Percentiles rank a stretch among this genome's conserved stretches.
phyloP scores from a whole-genome alignment of 257 asterid genomes.

The Pogostemon cablin region DNA sequence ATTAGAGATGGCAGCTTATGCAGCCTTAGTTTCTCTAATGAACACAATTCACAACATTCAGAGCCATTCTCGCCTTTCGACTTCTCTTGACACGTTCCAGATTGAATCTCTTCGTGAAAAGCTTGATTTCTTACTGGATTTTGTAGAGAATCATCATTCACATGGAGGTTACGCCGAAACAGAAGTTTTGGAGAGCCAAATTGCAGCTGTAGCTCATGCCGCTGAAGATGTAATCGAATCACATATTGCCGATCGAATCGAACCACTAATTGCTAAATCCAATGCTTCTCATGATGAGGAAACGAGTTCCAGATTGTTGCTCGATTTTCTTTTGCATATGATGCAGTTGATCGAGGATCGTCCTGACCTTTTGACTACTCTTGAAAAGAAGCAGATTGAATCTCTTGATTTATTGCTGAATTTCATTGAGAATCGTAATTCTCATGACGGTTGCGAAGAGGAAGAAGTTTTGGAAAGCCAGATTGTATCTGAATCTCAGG shows the following conservation, averaged over 20 bases:
- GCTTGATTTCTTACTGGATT: neutral
- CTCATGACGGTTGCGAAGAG: neutral
- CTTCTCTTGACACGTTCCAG: neutral
- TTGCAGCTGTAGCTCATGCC: neutral
- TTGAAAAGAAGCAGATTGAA: neutral
- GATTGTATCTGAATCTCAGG: too few relatives aligned
- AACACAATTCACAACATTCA: neutral
- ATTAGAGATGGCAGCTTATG: neutral
- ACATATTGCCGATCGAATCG: neutral
- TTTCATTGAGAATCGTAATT: neutral
- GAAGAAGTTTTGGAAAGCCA: neutral
- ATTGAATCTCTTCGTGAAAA: neutral
- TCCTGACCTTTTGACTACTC: neutral
- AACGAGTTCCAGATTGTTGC: neutral
- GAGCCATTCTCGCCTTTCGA: neutral
- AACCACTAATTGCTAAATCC: neutral
- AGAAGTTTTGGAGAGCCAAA: neutral
- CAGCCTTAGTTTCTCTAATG: neutral
- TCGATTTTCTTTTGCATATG: neutral
- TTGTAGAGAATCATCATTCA: neutral
- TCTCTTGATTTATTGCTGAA: neutral
- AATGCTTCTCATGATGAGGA: neutral
- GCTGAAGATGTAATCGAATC: slow-evolving; percentile 5
- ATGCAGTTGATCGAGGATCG: neutral
- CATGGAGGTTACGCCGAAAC: neutral